Evolutionary conservation across 2,329 filamentous ascomycete genomes (phyloP).

Genomic region (Curvularia spicifera): DNA sequence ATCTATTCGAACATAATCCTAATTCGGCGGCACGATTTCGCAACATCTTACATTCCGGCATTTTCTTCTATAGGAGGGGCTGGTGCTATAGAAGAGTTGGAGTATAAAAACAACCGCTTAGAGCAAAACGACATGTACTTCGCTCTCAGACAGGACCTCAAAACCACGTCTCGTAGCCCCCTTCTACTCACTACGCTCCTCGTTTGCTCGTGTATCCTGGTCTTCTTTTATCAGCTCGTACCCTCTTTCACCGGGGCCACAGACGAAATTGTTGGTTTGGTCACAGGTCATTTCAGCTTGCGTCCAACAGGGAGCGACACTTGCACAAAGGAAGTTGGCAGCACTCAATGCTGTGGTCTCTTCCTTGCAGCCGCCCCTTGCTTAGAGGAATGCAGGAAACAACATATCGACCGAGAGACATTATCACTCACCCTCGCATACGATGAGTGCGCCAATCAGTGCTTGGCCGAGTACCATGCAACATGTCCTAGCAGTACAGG

Average conservation of each 20-base stretch:
- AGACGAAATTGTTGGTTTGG: background rate
- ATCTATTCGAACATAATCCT: background rate
- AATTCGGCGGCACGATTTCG: background rate
- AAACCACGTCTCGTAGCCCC: conserved; percentile 5
- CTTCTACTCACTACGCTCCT: conserved; percentile 6
- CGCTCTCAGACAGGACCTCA: background rate
- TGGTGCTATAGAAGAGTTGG: background rate
- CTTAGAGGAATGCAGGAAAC: conserved; percentile 11
- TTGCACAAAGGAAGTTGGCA: conserved; percentile 12
- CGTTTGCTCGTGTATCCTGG: conserved; percentile 10
- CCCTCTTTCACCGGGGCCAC: conserved; percentile 4
- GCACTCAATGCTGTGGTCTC: conserved; percentile 6
- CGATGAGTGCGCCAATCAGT: conserved; percentile 10
- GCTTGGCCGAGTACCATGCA: conserved; percentile 9
- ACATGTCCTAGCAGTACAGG: background rate
- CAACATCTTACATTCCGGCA: background rate
- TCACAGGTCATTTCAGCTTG: background rate
- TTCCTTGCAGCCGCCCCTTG: conserved; percentile 9
- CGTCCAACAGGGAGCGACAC: background rate
- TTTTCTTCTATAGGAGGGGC: background rate
- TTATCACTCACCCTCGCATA: conserved; percentile 6
- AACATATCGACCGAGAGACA: conserved; percentile 8
- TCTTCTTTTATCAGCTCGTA: conserved; percentile 18
- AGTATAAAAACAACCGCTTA: background rate
- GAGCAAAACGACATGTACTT: conserved; percentile 5